Base-by-base conservation (phyloP, 306 rosid genomes). In the Delonix regia region DNA sequence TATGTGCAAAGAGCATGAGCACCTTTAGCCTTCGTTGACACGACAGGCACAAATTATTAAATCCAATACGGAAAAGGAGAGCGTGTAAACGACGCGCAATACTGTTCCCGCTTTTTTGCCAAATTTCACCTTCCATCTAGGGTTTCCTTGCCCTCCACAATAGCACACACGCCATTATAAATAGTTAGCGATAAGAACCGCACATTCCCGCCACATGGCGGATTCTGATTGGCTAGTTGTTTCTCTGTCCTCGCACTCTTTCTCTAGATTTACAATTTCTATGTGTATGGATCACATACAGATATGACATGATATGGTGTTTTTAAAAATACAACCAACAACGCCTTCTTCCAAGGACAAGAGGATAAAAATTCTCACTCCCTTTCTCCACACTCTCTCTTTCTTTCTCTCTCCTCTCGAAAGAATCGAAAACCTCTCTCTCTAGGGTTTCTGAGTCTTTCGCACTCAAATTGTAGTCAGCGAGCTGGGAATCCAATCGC, bases 401-500 rank as follows among this genome's bases (percentile, higher is more conserved):
- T n/a, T n/a, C n/a, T n/a, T n/a, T 16, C 71, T 67, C 76, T 15
- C 55, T 22, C 72, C 19, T 69, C 53, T n/a, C 71, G 33, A 16
- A n/a, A 57, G 84, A 56, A 81, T 74, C 64, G 71, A 81, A 81
- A 81, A 69, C 71, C 76, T 78, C 85, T 85, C 88, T 84, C 87
- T 86, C 88, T 91, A 91, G 93, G 91, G 87, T 89, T 91, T 87
- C 68, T 42, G n/a, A 41, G 71, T 69, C 69, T 41, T 85, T 88
- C 90, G 85, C 89, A 68, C 82, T 75, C 77, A 63, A 86, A 84
- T 84, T 86, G 77, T 56, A 55, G 70, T 27, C 77, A 7, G 27
- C 15, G 74, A 45, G 77, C 83, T 77, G 47, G 53, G 88, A 82
- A 78, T 86, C 86, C 62, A 61, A 76, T 59, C 77, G 30, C 66